phyloP scores from a whole-genome alignment of 1,284 basidiomycete genomes.

The Microbotryomycetes sp. region DNA sequence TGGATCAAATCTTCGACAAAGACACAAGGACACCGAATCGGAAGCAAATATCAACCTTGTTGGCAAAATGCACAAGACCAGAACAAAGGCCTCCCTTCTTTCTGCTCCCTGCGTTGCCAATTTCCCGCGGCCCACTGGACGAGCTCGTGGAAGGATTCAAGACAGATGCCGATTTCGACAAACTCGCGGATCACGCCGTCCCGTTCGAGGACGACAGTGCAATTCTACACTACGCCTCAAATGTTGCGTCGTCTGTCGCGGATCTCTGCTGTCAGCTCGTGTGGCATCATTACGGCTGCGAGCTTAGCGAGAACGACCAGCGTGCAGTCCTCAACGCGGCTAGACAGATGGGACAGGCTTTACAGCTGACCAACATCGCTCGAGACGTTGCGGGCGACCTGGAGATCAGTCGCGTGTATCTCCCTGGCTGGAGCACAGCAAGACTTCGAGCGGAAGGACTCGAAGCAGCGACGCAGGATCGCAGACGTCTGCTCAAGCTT shows the following conservation, averaged over 20 bases:
- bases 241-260: slow-evolving; percentile 46
- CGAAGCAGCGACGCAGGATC: slow-evolving; percentile 34
- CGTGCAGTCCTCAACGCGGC: slow-evolving; percentile 33
- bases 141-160: slow-evolving; percentile 45
- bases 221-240: slow-evolving; percentile 45
- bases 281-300: slow-evolving; percentile 39
- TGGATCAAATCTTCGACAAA: slow-evolving; percentile 5
- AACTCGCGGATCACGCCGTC: neutral
- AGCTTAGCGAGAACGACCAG: neutral
- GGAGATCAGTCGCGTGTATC: slow-evolving; percentile 43
- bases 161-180: slow-evolving; percentile 40
- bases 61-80: slow-evolving; percentile 11
- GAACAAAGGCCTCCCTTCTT: slow-evolving; percentile 18
- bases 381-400: slow-evolving; percentile 45
- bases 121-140: slow-evolving; percentile 36
- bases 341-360: slow-evolving; percentile 45
- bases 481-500: slow-evolving; percentile 36
- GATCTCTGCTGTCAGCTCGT: slow-evolving; percentile 46
- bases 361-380: slow-evolving; percentile 46
- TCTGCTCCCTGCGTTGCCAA: slow-evolving; percentile 16
- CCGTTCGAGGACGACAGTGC: slow-evolving; percentile 35
- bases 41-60: neutral
- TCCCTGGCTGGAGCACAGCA: slow-evolving; percentile 41
- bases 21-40: neutral
- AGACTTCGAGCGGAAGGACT: slow-evolving; percentile 10